Evolutionary conservation across 2,329 filamentous ascomycete genomes (phyloP).

Genomic region (Coccinonectria pachysandricola): DNA sequence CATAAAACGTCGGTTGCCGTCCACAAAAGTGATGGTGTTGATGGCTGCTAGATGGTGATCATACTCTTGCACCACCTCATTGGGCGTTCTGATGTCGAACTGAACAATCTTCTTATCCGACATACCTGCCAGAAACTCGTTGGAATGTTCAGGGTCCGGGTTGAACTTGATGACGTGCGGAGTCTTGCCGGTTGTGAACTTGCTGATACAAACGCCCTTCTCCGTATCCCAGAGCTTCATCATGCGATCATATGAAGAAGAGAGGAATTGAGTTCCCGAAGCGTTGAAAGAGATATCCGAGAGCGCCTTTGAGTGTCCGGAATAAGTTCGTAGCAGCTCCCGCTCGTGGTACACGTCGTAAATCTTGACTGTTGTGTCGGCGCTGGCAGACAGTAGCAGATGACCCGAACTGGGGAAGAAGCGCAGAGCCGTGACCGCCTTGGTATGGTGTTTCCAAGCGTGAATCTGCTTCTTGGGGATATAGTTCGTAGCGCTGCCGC

Average conservation of each 20-base stretch:
- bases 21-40: constrained; percentile 95
- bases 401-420: constrained; percentile 88
- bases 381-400: constrained; percentile 77
- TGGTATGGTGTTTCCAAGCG: constrained; percentile 75
- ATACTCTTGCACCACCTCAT: constrained; percentile 88
- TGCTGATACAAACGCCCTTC: constrained; percentile 76
- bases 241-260: constrained; percentile 84
- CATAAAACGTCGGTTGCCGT: constrained; percentile 90
- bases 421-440: constrained; percentile 76
- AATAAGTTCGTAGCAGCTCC: constrained; percentile 83
- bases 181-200: constrained; percentile 89
- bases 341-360: constrained; percentile 90
- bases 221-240: constrained; percentile 99
- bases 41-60: constrained; percentile 96
- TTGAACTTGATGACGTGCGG: constrained; percentile 94
- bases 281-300: constrained; percentile 84
- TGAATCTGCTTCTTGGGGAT: constrained; percentile 91
- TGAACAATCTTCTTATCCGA: constrained; percentile 98
- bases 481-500: constrained; percentile 74
- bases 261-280: constrained; percentile 75
- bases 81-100: constrained; percentile 72
- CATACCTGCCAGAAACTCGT: constrained; percentile 94
- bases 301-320: constrained; percentile 80
- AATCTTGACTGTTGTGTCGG: constrained; percentile 83
- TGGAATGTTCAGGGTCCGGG: constrained; percentile 61